Base-by-base conservation (phyloP, 2,329 filamentous ascomycete genomes). In the Aquanectria penicillioides region DNA sequence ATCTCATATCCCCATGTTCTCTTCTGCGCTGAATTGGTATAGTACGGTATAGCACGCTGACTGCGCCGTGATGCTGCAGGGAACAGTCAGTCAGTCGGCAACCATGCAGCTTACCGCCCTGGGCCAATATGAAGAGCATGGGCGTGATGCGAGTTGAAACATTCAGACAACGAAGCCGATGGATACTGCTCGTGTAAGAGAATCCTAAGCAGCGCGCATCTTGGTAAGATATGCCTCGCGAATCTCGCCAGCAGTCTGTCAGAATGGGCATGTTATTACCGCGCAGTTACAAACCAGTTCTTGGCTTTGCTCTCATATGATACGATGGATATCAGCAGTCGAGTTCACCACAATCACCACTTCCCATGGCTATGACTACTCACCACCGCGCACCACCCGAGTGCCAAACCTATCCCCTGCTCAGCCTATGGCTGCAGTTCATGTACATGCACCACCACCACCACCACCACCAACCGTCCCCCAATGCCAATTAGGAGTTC, bases 351-450 rank as follows among this genome's bases (percentile, higher is more conserved):
- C 38, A 40, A 33, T 36, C 48, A 53, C 48, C 55, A 34, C 23
- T 18, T 26, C 40, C 25, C 18, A 18, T 43, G 44, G 36, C 48
- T 36, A 11, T 58, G 25, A 51, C 46, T 40, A 57, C 41, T 48
- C 60, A 64, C 37, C 48, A 51, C 44, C 57, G 33, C 22, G 36
- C 20, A 46, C 41, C 41, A 46, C 41, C 26, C 22, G 33, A 46
- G 37, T 25, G 37, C 31, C 25, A 40, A 41, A 50, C 31, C 31
- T 37, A 37, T 33, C 46, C 51, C 62, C 59, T 60, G 58, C 55
- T 69, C 63, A 58, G 56, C 52, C 57, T 63, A 69, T 69, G 47
- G 61, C 53, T 69, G 52, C 62, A 67, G 67, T 67, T 65, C 65
- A 69, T 68, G 66, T 69, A 57, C 50, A 51, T 54, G 47, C 55